phyloP scores from a whole-genome alignment of 2,329 filamentous ascomycete species.

The Pseudogymnoascus sp. region DNA sequence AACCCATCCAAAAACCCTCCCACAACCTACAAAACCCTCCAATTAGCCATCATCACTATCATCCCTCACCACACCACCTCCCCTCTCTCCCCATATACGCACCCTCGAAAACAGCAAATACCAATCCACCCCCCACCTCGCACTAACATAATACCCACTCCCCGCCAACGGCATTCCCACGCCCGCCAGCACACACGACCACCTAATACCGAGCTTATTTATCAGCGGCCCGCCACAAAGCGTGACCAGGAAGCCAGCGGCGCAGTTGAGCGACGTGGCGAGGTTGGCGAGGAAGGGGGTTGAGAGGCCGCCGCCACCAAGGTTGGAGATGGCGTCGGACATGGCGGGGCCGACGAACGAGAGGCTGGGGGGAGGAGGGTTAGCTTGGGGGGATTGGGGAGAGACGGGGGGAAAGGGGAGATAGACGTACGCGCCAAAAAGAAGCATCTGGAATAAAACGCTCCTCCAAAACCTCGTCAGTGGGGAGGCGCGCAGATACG shows the following conservation, averaged over 20 bases:
- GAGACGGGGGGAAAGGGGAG: background rate
- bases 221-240: conserved; percentile 31
- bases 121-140: conserved; percentile 24
- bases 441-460: conserved; percentile 15
- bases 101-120: conserved; percentile 27
- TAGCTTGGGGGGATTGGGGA: too few relatives aligned
- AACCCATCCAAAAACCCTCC: conserved; percentile 22
- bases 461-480: conserved; percentile 10
- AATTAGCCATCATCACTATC: background rate
- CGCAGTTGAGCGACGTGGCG: conserved; percentile 15
- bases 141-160: conserved; percentile 30
- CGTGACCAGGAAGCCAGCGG: conserved; percentile 13
- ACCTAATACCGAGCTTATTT: conserved; percentile 33
- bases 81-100: background rate
- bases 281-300: conserved; percentile 16
- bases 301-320: conserved; percentile 16
- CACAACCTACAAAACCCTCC: conserved; percentile 15
- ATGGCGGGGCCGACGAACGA: conserved; percentile 18
- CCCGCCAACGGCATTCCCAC: conserved; percentile 29
- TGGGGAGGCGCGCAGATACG: conserved; percentile 5
- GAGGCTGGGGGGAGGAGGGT: conserved; percentile 3
- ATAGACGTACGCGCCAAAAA: conserved; percentile 13
- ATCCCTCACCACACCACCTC: background rate
- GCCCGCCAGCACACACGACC: conserved; percentile 31
- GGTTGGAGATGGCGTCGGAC: conserved; percentile 17